Percentiles rank a stretch among this genome's conserved stretches.
Evolutionary conservation across 148 eudicot species (phyloP).

Genomic region (Hydrangea macrophylla): DNA sequence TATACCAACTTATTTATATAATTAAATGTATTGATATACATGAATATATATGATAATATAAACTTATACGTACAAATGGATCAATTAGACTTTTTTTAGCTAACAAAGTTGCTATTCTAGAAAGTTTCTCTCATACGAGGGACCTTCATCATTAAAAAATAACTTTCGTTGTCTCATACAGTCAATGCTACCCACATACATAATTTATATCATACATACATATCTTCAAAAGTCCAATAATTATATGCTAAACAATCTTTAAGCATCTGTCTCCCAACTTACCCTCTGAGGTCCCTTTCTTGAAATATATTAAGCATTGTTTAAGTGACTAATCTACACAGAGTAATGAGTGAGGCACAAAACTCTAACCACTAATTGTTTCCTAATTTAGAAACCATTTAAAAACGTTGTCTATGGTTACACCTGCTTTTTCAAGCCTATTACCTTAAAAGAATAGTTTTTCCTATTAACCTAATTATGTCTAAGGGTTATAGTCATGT

Average conservation of each 20-base stretch:
- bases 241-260: neutral
- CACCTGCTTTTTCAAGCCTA: neutral
- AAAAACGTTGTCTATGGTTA: neutral
- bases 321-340: neutral
- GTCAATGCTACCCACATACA: too few relatives aligned
- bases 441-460: neutral
- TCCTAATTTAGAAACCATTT: neutral
- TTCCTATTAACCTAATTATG: neutral
- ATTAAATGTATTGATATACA: neutral
- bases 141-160: too few relatives aligned
- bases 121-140: too few relatives aligned
- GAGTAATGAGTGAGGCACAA: neutral
- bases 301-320: neutral
- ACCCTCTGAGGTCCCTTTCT: neutral
- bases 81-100: neutral
- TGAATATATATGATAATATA: too few relatives aligned
- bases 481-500: neutral
- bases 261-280: too few relatives aligned
- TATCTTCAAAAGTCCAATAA: neutral
- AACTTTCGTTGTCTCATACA: too few relatives aligned
- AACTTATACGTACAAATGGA: neutral
- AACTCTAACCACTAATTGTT: neutral
- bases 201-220: too few relatives aligned
- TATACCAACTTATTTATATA: slow-evolving; percentile 5
- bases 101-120: too few relatives aligned